A percentile compares a stretch with the other conserved stretches of the same genome.
These are phyloP conservation scores for Linum lewisii DNA, from an alignment of 345 rosid genomes.

Conservation along the genomic window DNA sequence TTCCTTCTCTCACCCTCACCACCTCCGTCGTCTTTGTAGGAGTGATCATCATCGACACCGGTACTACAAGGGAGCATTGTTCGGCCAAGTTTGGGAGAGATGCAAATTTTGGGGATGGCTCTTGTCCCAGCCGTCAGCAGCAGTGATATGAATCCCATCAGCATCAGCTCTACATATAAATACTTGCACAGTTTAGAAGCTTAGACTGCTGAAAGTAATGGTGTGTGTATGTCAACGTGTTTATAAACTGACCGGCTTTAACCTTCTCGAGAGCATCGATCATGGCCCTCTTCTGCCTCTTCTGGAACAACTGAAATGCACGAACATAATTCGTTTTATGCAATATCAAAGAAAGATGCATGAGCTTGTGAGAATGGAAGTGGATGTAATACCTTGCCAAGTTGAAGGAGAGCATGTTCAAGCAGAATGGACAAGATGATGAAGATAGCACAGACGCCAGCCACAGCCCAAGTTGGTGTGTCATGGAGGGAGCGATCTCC, in stretches of 20 bases:
- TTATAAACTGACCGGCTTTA: background rate
- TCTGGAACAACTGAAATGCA: background rate
- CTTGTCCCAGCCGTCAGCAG: background rate
- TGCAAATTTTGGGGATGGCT: background rate
- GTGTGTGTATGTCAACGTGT: background rate
- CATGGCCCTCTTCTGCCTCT: constrained; percentile 7
- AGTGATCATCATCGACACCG: background rate
- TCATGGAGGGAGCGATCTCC: constrained; percentile 29
- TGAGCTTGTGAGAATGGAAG: background rate
- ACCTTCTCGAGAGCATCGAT: constrained; percentile 4
- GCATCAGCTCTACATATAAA: background rate
- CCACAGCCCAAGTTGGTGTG: constrained; percentile 22
- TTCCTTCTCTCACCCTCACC: constrained; percentile 20
- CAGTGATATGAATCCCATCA: background rate
- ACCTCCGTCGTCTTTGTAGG: background rate
- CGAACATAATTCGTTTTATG: no score
- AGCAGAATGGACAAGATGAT: constrained; percentile 12
- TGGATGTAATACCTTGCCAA: constrained; percentile 16
- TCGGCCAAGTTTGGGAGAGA: background rate
- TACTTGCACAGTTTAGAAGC: background rate
- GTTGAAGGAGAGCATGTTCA: constrained; percentile 14
- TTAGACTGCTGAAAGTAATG: no score
- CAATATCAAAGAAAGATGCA: background rate
- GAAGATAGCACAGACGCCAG: constrained; percentile 19
- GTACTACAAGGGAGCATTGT: constrained; percentile 2